phyloP scores from a whole-genome alignment of 2,329 filamentous ascomycete species.

The Diaporthe sp. region DNA sequence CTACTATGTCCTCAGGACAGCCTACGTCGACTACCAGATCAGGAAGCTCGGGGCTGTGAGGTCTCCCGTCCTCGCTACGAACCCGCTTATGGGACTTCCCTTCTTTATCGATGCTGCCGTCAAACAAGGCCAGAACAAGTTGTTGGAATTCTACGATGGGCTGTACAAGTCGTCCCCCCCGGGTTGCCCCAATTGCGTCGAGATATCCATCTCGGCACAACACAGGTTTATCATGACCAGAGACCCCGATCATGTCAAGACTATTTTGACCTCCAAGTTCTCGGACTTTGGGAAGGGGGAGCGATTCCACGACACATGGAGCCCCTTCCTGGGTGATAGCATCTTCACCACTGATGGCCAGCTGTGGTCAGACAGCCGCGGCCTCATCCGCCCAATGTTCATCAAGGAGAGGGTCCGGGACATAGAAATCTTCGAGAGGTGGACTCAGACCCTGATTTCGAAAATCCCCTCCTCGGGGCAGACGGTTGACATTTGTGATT shows the following conservation, averaged over 20 bases:
- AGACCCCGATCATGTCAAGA: constrained; percentile 70
- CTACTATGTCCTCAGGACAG: constrained; percentile 43
- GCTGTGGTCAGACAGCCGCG: constrained; percentile 65
- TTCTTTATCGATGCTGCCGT: constrained; percentile 47
- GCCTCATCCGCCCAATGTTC: constrained; percentile 68
- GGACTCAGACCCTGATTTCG: constrained; percentile 69
- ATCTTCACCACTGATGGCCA: constrained; percentile 68
- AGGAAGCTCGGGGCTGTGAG: constrained; percentile 49
- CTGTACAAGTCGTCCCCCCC: constrained; percentile 47
- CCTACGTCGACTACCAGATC: constrained; percentile 46
- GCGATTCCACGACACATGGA: constrained; percentile 56
- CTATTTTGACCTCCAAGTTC: constrained; percentile 68
- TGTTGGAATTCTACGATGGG: constrained; percentile 49
- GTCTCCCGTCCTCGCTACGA: constrained; percentile 49
- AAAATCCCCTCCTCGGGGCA: constrained; percentile 67
- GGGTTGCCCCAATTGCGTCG: constrained; percentile 51
- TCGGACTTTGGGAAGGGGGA: constrained; percentile 64
- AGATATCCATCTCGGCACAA: constrained; percentile 50
- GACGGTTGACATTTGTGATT: constrained; percentile 69
- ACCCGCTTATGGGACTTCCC: constrained; percentile 49
- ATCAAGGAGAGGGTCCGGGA: constrained; percentile 60
- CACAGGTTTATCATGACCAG: constrained; percentile 59
- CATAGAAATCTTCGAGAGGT: constrained; percentile 70
- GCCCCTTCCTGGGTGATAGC: constrained; percentile 65
- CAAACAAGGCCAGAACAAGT: constrained; percentile 48